phyloP scores from a whole-genome alignment of 2,329 filamentous ascomycete genomes.

The Penicillium sp. region DNA sequence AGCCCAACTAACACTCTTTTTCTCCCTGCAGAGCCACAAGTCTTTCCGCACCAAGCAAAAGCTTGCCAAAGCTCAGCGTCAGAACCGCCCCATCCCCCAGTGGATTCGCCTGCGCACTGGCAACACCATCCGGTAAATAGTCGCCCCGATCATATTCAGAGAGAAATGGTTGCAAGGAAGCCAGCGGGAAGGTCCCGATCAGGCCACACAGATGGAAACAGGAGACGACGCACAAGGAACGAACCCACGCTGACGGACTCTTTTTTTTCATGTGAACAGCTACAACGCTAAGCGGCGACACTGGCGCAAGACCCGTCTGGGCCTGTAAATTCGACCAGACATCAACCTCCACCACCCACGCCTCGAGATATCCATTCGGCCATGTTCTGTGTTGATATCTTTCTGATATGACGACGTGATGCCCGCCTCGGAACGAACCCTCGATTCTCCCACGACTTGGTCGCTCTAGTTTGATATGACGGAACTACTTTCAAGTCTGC shows the following conservation, averaged over 20 bases:
- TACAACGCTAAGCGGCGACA: conserved; percentile 99
- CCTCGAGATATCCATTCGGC: conserved; percentile 26
- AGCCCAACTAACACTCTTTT: conserved; percentile 11
- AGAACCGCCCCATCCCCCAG: conserved; percentile 99
- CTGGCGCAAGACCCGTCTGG: conserved; percentile 99
- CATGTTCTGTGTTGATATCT: conserved; percentile 18
- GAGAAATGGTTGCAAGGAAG: background rate
- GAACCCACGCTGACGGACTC: no score
- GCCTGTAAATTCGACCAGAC: conserved; percentile 68
- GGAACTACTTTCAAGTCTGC: conserved; percentile 24
- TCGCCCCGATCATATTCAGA: conserved; percentile 12
- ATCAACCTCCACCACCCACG: conserved; percentile 39
- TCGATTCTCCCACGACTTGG: conserved; percentile 14
- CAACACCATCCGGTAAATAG: conserved; percentile 97
- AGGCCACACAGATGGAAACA: background rate
- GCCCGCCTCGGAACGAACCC: conserved; percentile 16
- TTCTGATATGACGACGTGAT: conserved; percentile 19
- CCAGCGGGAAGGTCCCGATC: background rate
- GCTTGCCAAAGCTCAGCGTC: conserved; percentile 99
- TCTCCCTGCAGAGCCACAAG: conserved; percentile 81
- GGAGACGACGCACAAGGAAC: no score
- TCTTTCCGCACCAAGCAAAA: conserved; percentile 99
- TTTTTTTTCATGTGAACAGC: no score
- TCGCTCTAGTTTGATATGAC: conserved; percentile 23
- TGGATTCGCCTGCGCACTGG: conserved; percentile 98